Evolutionary conservation across 2,329 filamentous ascomycete species (phyloP), one percentile per base, ranked within the genome.

Genomic region (Pseudocercospora macadamiae): DNA sequence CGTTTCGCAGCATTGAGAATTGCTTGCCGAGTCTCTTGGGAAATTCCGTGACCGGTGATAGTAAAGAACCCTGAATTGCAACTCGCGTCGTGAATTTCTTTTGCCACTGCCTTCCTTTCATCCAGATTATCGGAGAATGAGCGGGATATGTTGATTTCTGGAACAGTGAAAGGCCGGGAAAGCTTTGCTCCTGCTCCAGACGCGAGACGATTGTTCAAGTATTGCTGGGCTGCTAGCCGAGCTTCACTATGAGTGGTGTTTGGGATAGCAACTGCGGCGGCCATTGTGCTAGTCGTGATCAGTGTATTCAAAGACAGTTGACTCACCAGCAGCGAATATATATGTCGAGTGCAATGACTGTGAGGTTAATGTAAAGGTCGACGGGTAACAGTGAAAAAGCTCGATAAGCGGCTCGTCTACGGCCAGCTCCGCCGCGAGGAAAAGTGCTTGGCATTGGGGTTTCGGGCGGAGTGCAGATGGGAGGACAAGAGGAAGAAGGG

Each of bases 11-110:
- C 72, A 1, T 65, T 58, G 16, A 79, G 54, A n/a, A 78, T 72
- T 1, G 55, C 66, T 12, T 67, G 51, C 32, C 72, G 66, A 2
- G 69, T 68, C 2, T 59, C 16, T 5, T 64, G 51, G 1, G 75
- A 57, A 4, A 78, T 64, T 8, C 70, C 67, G 52, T 78, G 76
- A 14, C 72, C 72, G 9, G 70, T 74, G 44, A 78, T 73, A 62
- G 76, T 76, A 63, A 78, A 77, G 62, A 74, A 74, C 6, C 76
- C 75, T 3, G 71, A 73, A n/a, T 65, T 73, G 5, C 68, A 73
- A 57, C 76, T 77, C 1, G 76, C 75, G 19, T 68, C 61, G 5
- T 68, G 71, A 23, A 78, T 77, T 34, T 77, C 68, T 2, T 62
- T 55, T 2, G 78, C 77, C 1, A 79, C 66, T 16, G 67, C 64